Conservation (phyloP, 257 asterid species). For the Forsythia viridissima region DNA sequence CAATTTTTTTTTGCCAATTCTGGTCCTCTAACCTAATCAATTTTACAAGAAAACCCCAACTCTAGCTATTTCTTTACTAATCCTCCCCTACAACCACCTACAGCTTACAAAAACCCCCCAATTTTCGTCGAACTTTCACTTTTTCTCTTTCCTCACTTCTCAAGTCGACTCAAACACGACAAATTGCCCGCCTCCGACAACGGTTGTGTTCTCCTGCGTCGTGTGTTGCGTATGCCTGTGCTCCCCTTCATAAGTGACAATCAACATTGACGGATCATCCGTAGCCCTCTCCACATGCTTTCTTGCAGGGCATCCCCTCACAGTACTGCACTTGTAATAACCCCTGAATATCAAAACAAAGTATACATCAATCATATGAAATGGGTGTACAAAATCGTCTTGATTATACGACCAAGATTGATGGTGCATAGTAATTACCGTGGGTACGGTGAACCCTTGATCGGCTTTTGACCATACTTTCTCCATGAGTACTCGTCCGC, state of each 20-base stretch:
- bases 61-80: background rate
- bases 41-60: conserved; percentile 36
- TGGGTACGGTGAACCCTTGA: conserved; percentile 87
- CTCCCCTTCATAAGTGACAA: conserved; percentile 82
- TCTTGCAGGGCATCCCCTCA: conserved; percentile 81
- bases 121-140: background rate
- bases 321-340: conserved; percentile 72
- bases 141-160: background rate
- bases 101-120: conserved; percentile 34
- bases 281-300: conserved; percentile 86
- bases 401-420: background rate
- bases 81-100: conserved; percentile 29
- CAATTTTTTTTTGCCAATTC: conserved; percentile 18
- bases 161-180: conserved; percentile 47
- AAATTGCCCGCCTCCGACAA: conserved; percentile 24
- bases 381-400: background rate
- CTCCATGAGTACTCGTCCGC: conserved; percentile 78
- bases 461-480: conserved; percentile 82
- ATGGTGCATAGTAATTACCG: conserved; percentile 52
- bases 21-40: conserved; percentile 41
- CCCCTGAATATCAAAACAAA: conserved; percentile 45
- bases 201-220: conserved; percentile 36
- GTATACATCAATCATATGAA: background rate
- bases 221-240: conserved; percentile 55
- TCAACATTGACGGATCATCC: conserved; percentile 75